Percentiles rank a stretch among this genome's conserved stretches.
These are phyloP conservation scores for Yarrowia sp. DNA, from an alignment of 805 yeast genomes.

Conservation along the genomic window DNA sequence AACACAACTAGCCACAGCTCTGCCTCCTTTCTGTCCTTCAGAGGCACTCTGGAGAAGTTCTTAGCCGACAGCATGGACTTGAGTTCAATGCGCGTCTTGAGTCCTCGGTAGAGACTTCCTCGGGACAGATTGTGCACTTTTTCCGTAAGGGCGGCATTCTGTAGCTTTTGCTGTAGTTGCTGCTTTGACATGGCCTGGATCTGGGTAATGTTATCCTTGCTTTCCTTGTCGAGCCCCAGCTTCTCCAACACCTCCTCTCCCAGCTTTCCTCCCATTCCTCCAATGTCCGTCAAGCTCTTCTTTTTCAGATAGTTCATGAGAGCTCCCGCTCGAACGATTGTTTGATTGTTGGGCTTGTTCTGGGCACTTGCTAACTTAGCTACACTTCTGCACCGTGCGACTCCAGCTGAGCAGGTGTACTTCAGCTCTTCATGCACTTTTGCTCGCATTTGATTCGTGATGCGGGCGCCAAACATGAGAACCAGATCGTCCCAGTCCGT, in stretches of 20 bases:
- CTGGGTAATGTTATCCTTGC: conserved; percentile 38
- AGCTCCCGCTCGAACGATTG: conserved; percentile 56
- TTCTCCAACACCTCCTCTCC: conserved; percentile 60
- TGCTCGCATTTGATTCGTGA: conserved; percentile 54
- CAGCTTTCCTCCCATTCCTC: conserved; percentile 88
- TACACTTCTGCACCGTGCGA: conserved; percentile 69
- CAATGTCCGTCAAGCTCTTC: conserved; percentile 68
- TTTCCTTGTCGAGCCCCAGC: conserved; percentile 49
- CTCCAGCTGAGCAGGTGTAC: conserved; percentile 88
- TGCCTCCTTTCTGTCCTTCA: conserved; percentile 55
- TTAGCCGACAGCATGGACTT: conserved; percentile 90
- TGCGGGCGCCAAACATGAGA: conserved; percentile 61
- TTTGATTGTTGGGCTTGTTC: conserved; percentile 83
- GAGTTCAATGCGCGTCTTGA: conserved; percentile 57
- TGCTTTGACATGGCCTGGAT: conserved; percentile 49
- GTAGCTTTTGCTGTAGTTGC: conserved; percentile 43
- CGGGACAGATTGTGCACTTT: conserved; percentile 60
- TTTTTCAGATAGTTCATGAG: conserved; percentile 54
- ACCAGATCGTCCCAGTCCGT: conserved; percentile 82
- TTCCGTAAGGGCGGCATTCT: conserved; percentile 49
- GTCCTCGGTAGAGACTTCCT: conserved; percentile 57
- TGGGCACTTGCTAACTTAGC: conserved; percentile 87
- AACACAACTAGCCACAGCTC: conserved; percentile 79
- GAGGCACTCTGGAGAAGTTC: conserved; percentile 61
- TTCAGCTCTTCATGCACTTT: conserved; percentile 55